phyloP scores from a whole-genome alignment of 129 eudicot genomes.

The Solidago caesia region DNA sequence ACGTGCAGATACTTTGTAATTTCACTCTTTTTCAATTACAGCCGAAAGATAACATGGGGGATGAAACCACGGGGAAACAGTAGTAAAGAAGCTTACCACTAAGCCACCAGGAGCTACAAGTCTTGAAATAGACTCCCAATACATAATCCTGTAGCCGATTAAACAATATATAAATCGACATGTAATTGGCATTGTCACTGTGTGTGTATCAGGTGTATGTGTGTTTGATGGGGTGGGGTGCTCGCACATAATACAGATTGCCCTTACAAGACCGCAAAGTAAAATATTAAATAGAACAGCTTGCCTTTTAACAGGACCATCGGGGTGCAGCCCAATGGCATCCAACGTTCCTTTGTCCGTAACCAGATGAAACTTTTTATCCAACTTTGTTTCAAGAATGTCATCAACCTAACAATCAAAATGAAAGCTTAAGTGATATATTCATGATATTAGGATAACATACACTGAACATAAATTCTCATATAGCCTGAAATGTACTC shows the following conservation, averaged over 20 bases:
- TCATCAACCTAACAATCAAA: slow-evolving; percentile 82
- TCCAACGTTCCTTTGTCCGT: slow-evolving; percentile 95
- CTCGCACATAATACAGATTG: slow-evolving; percentile 4
- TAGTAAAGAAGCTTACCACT: slow-evolving; percentile 49
- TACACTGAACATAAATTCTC: too few species aligned
- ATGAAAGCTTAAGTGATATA: neutral
- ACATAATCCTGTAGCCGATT: slow-evolving; percentile 69
- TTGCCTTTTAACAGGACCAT: slow-evolving; percentile 89
- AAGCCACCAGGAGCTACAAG: slow-evolving; percentile 94
- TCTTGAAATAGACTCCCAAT: slow-evolving; percentile 89
- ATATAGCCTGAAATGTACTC: neutral
- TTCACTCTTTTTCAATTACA: neutral
- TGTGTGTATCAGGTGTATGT: too few species aligned
- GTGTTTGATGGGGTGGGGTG: neutral
- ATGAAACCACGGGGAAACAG: neutral
- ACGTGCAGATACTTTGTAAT: neutral
- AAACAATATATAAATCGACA: neutral
- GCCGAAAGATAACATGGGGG: neutral
- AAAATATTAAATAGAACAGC: slow-evolving; percentile 5
- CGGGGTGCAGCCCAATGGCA: slow-evolving; percentile 99
- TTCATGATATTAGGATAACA: too few species aligned
- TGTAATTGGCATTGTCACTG: neutral
- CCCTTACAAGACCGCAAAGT: neutral
- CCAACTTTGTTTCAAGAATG: slow-evolving; percentile 91
- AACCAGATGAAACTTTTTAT: slow-evolving; percentile 64